Evolutionary conservation across 192 early-diverging fungal genomes (phyloP).

Genomic region (Coemansia sp.): DNA sequence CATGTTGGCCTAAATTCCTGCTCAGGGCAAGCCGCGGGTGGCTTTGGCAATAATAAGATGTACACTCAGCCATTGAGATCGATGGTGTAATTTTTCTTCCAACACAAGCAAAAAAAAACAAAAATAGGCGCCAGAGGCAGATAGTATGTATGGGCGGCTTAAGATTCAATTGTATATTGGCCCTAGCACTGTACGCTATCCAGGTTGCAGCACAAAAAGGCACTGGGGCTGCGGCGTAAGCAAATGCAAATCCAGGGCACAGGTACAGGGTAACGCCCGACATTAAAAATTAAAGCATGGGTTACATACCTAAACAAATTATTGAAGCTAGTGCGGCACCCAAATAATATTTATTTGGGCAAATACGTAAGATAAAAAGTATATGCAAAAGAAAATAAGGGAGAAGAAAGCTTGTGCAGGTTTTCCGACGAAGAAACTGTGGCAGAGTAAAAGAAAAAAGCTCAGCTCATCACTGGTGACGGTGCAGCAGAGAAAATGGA

Average conservation of each 20-base stretch:
- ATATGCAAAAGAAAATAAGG: background rate
- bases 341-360: background rate
- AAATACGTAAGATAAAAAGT: background rate
- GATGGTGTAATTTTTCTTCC: too few species aligned
- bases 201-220: too few species aligned
- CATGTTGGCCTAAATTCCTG: background rate
- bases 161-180: too few species aligned
- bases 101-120: too few species aligned
- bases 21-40: background rate
- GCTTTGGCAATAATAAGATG: slow-evolving; percentile 10
- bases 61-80: background rate
- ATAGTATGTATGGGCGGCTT: too few species aligned
- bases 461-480: background rate
- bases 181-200: too few species aligned
- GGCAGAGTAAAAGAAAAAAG: background rate
- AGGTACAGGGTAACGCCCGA: background rate
- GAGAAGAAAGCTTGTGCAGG: background rate
- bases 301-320: slow-evolving; percentile 1
- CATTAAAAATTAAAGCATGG: background rate
- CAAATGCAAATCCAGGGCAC: background rate
- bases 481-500: background rate
- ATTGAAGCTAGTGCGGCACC: background rate
- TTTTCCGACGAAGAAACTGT: background rate
- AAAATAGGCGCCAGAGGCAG: too few species aligned
- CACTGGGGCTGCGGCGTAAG: background rate